A percentile compares a stretch with the other conserved stretches of the same genome.
phyloP scores from a whole-genome alignment of 345 rosid genomes.

The Isatis tinctoria region DNA sequence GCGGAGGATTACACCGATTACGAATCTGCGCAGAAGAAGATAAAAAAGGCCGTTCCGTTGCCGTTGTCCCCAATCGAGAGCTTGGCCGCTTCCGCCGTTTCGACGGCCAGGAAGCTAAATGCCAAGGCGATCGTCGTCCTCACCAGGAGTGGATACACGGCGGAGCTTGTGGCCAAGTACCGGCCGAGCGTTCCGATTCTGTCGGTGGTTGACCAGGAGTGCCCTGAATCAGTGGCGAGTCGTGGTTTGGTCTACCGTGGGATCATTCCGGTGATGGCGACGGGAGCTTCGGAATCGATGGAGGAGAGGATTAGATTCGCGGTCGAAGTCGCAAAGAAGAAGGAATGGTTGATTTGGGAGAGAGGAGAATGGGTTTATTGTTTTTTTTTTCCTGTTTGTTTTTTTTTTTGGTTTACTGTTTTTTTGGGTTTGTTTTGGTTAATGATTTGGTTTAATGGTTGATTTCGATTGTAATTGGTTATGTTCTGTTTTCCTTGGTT shows the following conservation, averaged over 20 bases:
- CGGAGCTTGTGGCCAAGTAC: not conserved
- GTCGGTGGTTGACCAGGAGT: not conserved
- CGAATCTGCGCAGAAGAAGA: not conserved
- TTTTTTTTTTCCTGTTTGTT: too few species aligned
- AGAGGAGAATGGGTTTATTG: too few species aligned
- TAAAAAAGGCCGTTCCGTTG: not conserved
- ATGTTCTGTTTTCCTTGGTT: too few species aligned
- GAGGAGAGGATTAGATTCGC: not conserved
- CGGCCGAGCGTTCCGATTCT: conserved; percentile 3
- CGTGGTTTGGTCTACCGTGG: conserved; percentile 7
- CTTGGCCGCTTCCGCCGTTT: not conserved
- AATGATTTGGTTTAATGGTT: too few species aligned
- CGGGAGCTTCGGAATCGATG: not conserved
- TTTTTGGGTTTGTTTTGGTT: too few species aligned
- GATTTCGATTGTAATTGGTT: too few species aligned
- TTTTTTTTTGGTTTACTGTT: too few species aligned
- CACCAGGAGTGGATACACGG: not conserved
- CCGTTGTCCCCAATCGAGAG: not conserved
- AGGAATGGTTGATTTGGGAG: too few species aligned
- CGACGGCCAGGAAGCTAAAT: not conserved
- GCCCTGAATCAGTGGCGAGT: not conserved
- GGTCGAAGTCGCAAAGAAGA: not conserved
- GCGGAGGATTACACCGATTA: not conserved
- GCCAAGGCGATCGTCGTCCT: not conserved
- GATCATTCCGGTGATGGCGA: not conserved